Percentiles rank a stretch among this genome's conserved stretches.
Evolutionary conservation across 345 rosid genomes (phyloP).

Genomic region (thale cress (Arabidopsis thaliana)): DNA sequence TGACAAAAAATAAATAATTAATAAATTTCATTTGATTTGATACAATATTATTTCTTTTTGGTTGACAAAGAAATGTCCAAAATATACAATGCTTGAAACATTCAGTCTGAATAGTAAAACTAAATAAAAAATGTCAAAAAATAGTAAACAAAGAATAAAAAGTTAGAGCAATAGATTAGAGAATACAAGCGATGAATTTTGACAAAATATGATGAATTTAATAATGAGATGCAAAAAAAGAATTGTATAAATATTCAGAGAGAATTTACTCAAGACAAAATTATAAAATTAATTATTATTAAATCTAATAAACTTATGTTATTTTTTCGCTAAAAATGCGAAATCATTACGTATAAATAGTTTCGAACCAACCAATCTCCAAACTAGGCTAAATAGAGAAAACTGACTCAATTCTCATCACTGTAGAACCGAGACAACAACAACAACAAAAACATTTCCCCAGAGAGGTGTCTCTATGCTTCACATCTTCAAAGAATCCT

Average conservation of each 20-base stretch:
- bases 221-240: background rate
- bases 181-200: background rate
- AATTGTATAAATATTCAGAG: background rate
- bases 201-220: background rate
- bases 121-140: too few relatives aligned
- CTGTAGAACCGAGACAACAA: conserved; percentile 14
- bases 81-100: background rate
- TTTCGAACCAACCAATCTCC: conserved; percentile 23
- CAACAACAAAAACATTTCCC: conserved; percentile 9
- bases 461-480: conserved; percentile 27
- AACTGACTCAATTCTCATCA: conserved; percentile 22
- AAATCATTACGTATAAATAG: conserved; percentile 39
- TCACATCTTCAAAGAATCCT: conserved; percentile 22
- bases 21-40: background rate
- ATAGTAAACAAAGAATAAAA: background rate
- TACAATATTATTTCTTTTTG: background rate
- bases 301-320: conserved; percentile 23
- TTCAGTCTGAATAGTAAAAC: background rate
- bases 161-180: background rate
- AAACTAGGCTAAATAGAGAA: conserved; percentile 23
- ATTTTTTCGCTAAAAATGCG: conserved; percentile 22
- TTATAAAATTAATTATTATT: conserved; percentile 20
- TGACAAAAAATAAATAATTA: background rate
- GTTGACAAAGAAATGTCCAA: background rate
- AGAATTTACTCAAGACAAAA: background rate